Evolutionary conservation across 164 flowering plant species (phyloP).

Genomic region (Vitis amurensis): DNA sequence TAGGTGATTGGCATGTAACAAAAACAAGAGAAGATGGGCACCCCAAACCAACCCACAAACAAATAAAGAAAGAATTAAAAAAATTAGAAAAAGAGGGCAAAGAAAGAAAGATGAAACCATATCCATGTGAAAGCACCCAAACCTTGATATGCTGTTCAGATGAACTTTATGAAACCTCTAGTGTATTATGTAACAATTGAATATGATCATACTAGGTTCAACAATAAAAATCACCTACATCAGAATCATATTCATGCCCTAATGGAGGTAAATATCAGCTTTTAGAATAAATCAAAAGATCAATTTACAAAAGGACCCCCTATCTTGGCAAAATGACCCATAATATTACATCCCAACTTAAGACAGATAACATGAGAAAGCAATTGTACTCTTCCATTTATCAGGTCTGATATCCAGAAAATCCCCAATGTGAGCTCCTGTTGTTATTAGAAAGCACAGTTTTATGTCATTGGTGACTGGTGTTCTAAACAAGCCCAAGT

Average conservation of each 20-base stretch:
- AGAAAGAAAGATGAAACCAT: background rate
- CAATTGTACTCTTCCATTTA: too few relatives aligned
- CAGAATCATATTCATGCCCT: background rate
- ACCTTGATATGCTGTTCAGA: background rate
- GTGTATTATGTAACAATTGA: background rate
- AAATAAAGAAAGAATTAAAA: background rate
- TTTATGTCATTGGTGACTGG: too few relatives aligned
- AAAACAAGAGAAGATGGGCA: background rate
- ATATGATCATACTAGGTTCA: background rate
- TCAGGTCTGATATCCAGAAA: too few relatives aligned
- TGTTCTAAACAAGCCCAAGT: too few relatives aligned
- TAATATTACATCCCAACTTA: too few relatives aligned
- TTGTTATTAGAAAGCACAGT: too few relatives aligned
- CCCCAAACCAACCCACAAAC: background rate
- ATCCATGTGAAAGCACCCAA: background rate
- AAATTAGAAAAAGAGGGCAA: background rate
- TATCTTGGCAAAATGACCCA: background rate
- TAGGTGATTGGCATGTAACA: background rate
- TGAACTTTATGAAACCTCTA: background rate
- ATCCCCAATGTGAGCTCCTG: too few relatives aligned
- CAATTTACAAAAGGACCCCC: background rate
- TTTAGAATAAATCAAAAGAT: background rate
- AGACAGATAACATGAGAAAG: too few relatives aligned
- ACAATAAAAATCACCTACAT: background rate
- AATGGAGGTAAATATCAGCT: background rate